phyloP scores from a whole-genome alignment of 768 basidiomycete species.

The Gautieria morchelliformis region DNA sequence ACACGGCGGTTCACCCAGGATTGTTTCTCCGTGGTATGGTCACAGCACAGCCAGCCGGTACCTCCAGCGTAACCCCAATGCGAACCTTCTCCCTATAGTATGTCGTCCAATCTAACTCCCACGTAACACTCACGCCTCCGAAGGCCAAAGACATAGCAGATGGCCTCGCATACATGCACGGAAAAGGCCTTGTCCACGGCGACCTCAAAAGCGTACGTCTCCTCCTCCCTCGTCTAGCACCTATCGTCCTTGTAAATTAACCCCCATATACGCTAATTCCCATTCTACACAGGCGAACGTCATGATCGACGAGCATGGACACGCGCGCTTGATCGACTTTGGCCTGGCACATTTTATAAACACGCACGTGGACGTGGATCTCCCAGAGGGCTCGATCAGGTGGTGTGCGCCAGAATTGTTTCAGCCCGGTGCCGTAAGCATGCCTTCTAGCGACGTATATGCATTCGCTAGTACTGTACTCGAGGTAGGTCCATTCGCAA shows the following conservation, averaged over 20 bases:
- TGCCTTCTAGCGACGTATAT: not conserved
- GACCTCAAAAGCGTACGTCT: slow-evolving; percentile 5
- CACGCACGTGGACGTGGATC: not conserved
- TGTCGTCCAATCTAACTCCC: not conserved
- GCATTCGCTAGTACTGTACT: not conserved
- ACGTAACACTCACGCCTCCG: not conserved
- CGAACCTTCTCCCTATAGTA: not conserved
- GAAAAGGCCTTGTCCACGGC: slow-evolving; percentile 4
- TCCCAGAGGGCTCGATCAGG: not conserved
- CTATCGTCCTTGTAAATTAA: too few relatives aligned
- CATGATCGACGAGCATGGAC: slow-evolving; percentile 5
- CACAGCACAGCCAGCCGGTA: not conserved
- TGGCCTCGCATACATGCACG: slow-evolving; percentile 4
- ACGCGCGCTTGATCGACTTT: slow-evolving; percentile 9
- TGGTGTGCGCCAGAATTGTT: slow-evolving; percentile 6
- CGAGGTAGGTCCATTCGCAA: not conserved
- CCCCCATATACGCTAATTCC: too few relatives aligned
- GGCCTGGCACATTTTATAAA: not conserved
- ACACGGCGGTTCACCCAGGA: not conserved
- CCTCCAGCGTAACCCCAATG: not conserved
- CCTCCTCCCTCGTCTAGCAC: not conserved
- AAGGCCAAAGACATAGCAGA: not conserved
- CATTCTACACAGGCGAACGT: slow-evolving; percentile 2
- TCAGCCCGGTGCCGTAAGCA: not conserved
- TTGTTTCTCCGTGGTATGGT: not conserved